These are phyloP conservation scores for Cymbopogon flexuosus DNA, from an alignment of 202 grass and related monocot genomes.

Conservation along the genomic window DNA sequence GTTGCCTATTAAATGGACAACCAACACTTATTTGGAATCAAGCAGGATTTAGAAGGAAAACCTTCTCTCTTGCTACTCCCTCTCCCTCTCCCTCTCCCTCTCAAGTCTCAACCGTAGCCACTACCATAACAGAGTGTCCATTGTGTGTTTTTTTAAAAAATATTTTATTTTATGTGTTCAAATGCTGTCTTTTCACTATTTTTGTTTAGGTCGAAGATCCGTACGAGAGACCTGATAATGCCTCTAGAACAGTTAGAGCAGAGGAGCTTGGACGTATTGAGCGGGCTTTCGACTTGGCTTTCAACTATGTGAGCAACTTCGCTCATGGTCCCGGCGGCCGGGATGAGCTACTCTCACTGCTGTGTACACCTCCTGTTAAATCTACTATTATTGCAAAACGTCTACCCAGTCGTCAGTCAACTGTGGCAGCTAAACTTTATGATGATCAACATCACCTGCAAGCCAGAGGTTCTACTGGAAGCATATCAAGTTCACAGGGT, in stretches of 20 bases:
- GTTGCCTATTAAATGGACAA: too few relatives aligned
- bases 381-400: slow-evolving; percentile 34
- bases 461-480: slow-evolving; percentile 1
- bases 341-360: slow-evolving; percentile 31
- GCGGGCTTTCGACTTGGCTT: slow-evolving; percentile 18
- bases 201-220: slow-evolving; percentile 66
- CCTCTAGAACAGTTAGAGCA: slow-evolving; percentile 54
- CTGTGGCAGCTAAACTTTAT: neutral
- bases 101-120: too few relatives aligned
- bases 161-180: neutral
- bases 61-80: too few relatives aligned
- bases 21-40: too few relatives aligned
- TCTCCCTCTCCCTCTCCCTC: too few relatives aligned
- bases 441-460: neutral
- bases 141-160: neutral
- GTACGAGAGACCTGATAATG: slow-evolving; percentile 73
- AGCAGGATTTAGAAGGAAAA: too few relatives aligned
- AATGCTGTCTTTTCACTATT: neutral
- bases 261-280: slow-evolving; percentile 39
- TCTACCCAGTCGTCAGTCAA: slow-evolving; percentile 4
- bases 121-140: neutral
- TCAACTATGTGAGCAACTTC: slow-evolving; percentile 22
- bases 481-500: neutral
- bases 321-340: slow-evolving; percentile 4
- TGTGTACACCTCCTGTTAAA: slow-evolving; percentile 50